These are phyloP conservation scores for Prunus yedoensis DNA, from an alignment of 331 rosid species.

Conservation along the genomic window DNA sequence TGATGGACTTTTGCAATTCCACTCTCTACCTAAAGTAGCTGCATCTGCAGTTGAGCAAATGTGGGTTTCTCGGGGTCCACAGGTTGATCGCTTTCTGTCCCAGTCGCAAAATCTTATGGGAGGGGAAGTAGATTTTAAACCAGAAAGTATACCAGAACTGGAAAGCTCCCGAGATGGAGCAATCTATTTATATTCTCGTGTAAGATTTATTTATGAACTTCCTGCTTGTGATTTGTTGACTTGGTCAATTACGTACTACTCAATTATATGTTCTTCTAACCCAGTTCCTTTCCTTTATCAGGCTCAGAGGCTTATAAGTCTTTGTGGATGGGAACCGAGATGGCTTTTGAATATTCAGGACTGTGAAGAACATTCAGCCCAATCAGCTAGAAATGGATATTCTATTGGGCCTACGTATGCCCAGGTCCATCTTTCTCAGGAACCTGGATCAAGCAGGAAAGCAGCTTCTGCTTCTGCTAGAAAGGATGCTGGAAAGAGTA, in stretches of 20 bases:
- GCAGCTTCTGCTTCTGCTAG: slow-evolving; percentile 71
- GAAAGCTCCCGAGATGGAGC: slow-evolving; percentile 82
- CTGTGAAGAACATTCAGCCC: slow-evolving; percentile 98
- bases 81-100: slow-evolving; percentile 71
- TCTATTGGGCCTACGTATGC: slow-evolving; percentile 71
- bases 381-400: slow-evolving; percentile 95
- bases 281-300: slow-evolving; percentile 38
- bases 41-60: slow-evolving; percentile 80
- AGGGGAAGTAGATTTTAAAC: slow-evolving; percentile 67
- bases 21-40: slow-evolving; percentile 75
- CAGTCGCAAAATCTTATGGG: slow-evolving; percentile 45
- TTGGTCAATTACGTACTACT: slow-evolving; percentile 9
- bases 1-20: slow-evolving; percentile 93
- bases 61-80: slow-evolving; percentile 65
- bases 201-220: slow-evolving; percentile 37
- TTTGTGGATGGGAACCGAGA: slow-evolving; percentile 99
- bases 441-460: slow-evolving; percentile 66
- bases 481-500: slow-evolving; percentile 74
- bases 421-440: slow-evolving; percentile 65
- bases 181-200: slow-evolving; percentile 64
- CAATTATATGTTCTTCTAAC: slow-evolving; percentile 28
- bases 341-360: slow-evolving; percentile 93
- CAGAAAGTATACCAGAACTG: slow-evolving; percentile 61
- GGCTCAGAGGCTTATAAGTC: slow-evolving; percentile 96
- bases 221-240: slow-evolving; percentile 12